phyloP scores from a whole-genome alignment of 768 basidiomycete species.

The Tylopilus rubrobrunneus region DNA sequence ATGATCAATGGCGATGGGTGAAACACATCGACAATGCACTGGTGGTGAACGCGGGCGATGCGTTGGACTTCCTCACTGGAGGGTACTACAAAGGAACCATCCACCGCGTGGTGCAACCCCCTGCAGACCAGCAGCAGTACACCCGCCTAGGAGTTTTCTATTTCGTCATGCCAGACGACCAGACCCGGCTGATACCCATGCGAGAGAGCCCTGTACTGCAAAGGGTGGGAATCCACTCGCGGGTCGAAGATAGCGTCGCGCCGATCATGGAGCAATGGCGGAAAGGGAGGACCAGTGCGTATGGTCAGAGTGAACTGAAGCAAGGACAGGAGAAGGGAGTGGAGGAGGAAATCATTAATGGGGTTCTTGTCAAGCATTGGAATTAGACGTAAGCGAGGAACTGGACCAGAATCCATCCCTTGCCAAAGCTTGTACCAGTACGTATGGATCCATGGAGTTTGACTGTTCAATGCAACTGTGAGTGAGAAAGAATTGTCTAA shows the following conservation, averaged over 20 bases:
- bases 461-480: not conserved
- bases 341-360: conserved; percentile 54
- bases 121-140: conserved; percentile 45
- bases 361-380: conserved; percentile 55
- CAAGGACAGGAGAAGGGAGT: conserved; percentile 38
- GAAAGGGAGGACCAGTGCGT: conserved; percentile 46
- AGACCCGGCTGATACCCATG: conserved; percentile 43
- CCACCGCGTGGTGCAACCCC: conserved; percentile 60
- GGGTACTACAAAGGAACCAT: conserved; percentile 58
- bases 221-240: conserved; percentile 36
- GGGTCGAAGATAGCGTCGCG: conserved; percentile 37
- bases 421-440: not conserved
- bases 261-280: conserved; percentile 55
- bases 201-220: conserved; percentile 47
- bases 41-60: conserved; percentile 59
- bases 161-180: conserved; percentile 51
- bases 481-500: too few species aligned
- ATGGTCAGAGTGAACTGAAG: conserved; percentile 46
- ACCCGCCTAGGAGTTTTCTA: conserved; percentile 58
- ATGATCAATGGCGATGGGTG: conserved; percentile 56
- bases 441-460: not conserved
- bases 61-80: conserved; percentile 56
- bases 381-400: conserved; percentile 30
- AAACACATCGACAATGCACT: conserved; percentile 56
- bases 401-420: too few species aligned